Conservation (phyloP, 306 rosid species). For the Trichosanthes cucumerina region DNA sequence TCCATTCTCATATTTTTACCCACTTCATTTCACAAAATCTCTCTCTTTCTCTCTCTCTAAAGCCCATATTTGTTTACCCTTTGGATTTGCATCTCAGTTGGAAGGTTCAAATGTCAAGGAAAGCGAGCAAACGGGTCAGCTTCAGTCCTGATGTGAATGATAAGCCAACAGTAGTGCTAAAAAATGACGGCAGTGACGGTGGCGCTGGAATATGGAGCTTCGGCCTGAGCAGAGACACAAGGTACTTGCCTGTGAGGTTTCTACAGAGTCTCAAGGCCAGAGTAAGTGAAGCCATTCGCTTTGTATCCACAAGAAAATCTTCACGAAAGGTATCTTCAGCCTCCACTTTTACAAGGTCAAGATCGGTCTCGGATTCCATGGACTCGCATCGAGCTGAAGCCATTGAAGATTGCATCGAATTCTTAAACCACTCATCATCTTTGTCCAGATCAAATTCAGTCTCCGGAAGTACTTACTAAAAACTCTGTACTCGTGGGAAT, state of each 20-base stretch:
- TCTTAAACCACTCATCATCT: slow-evolving; percentile 43
- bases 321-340: slow-evolving; percentile 61
- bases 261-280: slow-evolving; percentile 51
- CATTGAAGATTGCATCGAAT: slow-evolving; percentile 16
- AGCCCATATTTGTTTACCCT: not conserved
- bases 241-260: slow-evolving; percentile 40
- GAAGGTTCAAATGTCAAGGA: slow-evolving; percentile 42
- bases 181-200: slow-evolving; percentile 10
- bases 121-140: slow-evolving; percentile 41
- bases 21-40: not conserved
- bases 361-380: slow-evolving; percentile 27
- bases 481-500: not conserved
- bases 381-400: slow-evolving; percentile 20
- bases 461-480: slow-evolving; percentile 18
- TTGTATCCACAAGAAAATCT: slow-evolving; percentile 40
- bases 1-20: not conserved
- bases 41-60: not conserved
- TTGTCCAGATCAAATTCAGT: slow-evolving; percentile 48
- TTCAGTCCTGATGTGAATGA: slow-evolving; percentile 71
- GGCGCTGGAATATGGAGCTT: slow-evolving; percentile 36
- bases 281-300: slow-evolving; percentile 41
- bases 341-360: slow-evolving; percentile 48
- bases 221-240: slow-evolving; percentile 31
- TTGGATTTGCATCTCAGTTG: not conserved
- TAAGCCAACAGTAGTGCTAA: slow-evolving; percentile 32